These are phyloP conservation scores for Hyphopichia burtonii DNA, from an alignment of 1,139 yeast genomes.

Conservation along the genomic window DNA sequence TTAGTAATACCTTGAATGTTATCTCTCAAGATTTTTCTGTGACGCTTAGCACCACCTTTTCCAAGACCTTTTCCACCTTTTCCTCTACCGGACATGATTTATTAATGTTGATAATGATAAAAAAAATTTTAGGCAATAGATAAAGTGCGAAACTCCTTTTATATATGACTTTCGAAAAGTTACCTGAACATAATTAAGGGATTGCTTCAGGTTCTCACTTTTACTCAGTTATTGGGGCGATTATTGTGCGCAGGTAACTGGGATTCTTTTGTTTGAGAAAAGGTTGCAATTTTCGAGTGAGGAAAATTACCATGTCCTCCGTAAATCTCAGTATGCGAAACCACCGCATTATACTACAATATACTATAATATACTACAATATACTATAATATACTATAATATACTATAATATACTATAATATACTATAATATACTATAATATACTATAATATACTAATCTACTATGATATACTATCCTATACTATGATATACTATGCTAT, in stretches of 20 bases:
- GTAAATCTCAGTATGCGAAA: no score
- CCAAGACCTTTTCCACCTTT: constrained; percentile 99
- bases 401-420: no score
- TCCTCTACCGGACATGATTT: constrained; percentile 96
- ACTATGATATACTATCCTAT: no score
- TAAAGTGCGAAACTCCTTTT: constrained; percentile 2
- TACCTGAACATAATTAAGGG: background rate
- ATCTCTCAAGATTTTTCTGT: constrained; percentile 99
- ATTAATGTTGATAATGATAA: constrained; percentile 15
- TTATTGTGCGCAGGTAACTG: background rate
- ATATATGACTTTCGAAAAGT: constrained; percentile 4
- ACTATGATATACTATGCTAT: no score
- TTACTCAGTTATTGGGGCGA: background rate
- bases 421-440: no score
- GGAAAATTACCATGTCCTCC: no score
- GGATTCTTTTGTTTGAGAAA: no score
- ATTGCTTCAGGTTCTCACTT: background rate
- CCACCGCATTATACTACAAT: no score
- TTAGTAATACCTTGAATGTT: constrained; percentile 99
- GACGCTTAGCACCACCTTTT: constrained; percentile 99
- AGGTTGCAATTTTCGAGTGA: no score
- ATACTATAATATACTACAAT: no score
- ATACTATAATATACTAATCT: no score
- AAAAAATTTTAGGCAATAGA: background rate
- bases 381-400: no score